A percentile compares a stretch with the other conserved stretches of the same genome.
These are phyloP conservation scores for Plantago elongata DNA, from an alignment of 257 asterid species.

Conservation along the genomic window DNA sequence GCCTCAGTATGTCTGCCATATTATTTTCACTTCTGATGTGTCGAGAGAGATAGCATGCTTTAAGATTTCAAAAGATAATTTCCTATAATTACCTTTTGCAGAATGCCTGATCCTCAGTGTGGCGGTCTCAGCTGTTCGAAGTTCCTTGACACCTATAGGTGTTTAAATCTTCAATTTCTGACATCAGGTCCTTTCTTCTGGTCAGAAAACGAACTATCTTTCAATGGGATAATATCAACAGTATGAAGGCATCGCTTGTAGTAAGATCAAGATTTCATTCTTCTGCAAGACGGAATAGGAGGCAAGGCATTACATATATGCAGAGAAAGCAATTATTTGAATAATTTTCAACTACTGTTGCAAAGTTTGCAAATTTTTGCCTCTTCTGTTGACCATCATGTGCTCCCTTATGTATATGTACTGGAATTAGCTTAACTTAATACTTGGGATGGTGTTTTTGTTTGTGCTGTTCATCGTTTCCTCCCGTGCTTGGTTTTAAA, in stretches of 20 bases:
- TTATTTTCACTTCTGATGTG: neutral
- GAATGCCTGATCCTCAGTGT: neutral
- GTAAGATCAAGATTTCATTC: slow-evolving; percentile 13
- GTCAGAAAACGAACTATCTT: slow-evolving; percentile 25
- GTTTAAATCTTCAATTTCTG: slow-evolving; percentile 2
- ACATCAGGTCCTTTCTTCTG: neutral
- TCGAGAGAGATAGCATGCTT: neutral
- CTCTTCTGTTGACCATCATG: neutral
- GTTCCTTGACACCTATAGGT: neutral
- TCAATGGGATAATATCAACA: slow-evolving; percentile 13
- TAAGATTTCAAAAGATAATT: neutral
- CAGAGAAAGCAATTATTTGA: neutral
- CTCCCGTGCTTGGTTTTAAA: neutral
- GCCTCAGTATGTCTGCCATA: neutral
- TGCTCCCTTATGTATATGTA: neutral
- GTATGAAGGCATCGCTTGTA: neutral
- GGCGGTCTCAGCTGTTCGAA: neutral
- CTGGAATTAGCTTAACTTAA: neutral
- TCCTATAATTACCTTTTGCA: neutral
- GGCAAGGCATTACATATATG: neutral
- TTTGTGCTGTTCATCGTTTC: neutral
- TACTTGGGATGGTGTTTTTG: no score
- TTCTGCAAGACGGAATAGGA: slow-evolving; percentile 6
- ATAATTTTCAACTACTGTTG: slow-evolving; percentile 2
- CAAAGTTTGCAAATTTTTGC: neutral